Base-by-base conservation (phyloP, 1,284 basidiomycete species). In the Sanghuangporus baumii region DNA sequence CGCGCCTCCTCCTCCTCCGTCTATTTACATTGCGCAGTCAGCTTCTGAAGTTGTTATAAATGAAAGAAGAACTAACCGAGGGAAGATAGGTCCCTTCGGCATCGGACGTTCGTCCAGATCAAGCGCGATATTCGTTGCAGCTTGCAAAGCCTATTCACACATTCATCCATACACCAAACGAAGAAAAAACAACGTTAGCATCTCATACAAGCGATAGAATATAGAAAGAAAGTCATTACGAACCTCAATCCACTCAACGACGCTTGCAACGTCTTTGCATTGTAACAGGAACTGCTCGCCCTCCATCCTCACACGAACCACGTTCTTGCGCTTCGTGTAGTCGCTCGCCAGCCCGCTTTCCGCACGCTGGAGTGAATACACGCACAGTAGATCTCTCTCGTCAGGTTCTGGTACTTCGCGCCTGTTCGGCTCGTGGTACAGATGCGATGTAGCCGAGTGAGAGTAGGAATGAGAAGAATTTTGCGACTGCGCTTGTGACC, bases 251-350 rank as follows among this genome's bases (percentile, higher is more conserved):
- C 96, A 96, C 67, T 93, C 87, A 51, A 99, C 93, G 8, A 97
- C 94, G 52, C 88, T 86, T 41, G 86, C 82, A 52, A 96, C 89
- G 72, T 93, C 90, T 59, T 84, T 86, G 2, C 93, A 93, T 76
- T 99, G 97, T 66, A 99, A 72, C 71, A 99, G 78, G 75, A 99
- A 99, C 78, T 99, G 96, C 78, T 99, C 93, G 12, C 96, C 96
- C 73, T 96, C 94, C 68, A 94, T 81, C 62, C 97, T 79, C 38
- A 98, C 86, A 31, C 96, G 83, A n/a, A 99, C 94, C 43, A 98
- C 95, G 74, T 98, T 93, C 76, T 88, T 90, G 66, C 94, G 82
- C 81, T 99, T 99, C 69, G 88, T 67, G 75, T 99, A 99, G 75
- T 99, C 96, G 59, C 93, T 96, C 20, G 94, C 97, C 14, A 98